Base-by-base conservation (phyloP, 805 yeast species). In the Candida krabiensis region DNA sequence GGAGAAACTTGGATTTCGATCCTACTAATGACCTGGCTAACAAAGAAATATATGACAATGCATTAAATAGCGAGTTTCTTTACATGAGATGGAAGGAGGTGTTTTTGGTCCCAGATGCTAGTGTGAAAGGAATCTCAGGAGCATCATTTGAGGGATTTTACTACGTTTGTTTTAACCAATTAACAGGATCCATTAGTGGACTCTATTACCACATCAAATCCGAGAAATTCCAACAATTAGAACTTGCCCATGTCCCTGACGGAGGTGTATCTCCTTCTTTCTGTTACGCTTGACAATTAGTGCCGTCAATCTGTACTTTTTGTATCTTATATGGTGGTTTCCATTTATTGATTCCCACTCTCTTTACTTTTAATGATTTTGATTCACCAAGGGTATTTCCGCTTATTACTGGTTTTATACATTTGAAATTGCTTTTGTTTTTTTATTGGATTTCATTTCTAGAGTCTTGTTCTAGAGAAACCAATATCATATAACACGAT, bases 11-110 rank as follows among this genome's bases (percentile, higher is more conserved):
- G 11, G 52, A 59, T 18, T 52, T 62, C 33, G 52, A 63, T 45
- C 28, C 52, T 6, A 61, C 56, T 5, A 53, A 63, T 37, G 65
- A 63, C 35, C 36, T 43, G 3, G 53, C 39, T 16, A 60, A 61
- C 38, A 19, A 38, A 9, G 40, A 50, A 12, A 47, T 54, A 9
- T 62, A 64, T 42, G 25, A 53, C 9, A 47, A 49, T 27, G 47
- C 55, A 18, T 33, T 60, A 4, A 47, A 66, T 33, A 64, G 70
- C 44, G 72, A 79, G 41, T 73, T 66, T 52, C 63, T 90, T 5
- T 90, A 80, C 58, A 90, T 90, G 96, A 73, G 96, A 49, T 90
- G 98, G 98, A 90, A 90, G 63, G 98, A 90, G 61, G 77, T 80
- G 53, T 88, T 88, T 55, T 64, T 90, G 43, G 80, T 86, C 7